Conservation (phyloP, 495 filamentous ascomycete genomes). For the Xylaria grammica region DNA sequence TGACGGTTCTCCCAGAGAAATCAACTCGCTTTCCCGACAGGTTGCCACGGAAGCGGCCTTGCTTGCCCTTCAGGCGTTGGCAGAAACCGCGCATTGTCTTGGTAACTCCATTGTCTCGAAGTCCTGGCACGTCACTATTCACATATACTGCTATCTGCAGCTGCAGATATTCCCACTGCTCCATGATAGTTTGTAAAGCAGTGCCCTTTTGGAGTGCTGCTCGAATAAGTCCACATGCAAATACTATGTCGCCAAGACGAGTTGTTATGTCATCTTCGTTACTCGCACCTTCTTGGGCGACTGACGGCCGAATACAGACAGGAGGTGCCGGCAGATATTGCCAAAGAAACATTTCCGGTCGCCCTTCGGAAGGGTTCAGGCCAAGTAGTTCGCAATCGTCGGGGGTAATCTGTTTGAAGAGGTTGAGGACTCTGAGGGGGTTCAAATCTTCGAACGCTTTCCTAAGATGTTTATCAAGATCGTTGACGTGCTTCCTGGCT, state of each 20-base stretch:
- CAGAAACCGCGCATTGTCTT: constrained; percentile 91
- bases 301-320: constrained; percentile 90
- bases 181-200: constrained; percentile 87
- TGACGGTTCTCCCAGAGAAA: constrained; percentile 96
- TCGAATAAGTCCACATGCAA: constrained; percentile 82
- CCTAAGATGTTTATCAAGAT: constrained; percentile 87
- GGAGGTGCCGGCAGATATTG: constrained; percentile 93
- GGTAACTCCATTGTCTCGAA: constrained; percentile 73
- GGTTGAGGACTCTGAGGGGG: constrained; percentile 82
- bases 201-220: constrained; percentile 80
- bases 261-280: constrained; percentile 97
- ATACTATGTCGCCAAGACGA: constrained; percentile 91
- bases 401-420: constrained; percentile 86
- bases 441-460: constrained; percentile 95
- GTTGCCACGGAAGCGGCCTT: constrained; percentile 96
- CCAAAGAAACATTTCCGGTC: constrained; percentile 98
- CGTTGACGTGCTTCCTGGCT: constrained; percentile 72
- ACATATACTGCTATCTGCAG: constrained; percentile 96
- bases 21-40: constrained; percentile 98
- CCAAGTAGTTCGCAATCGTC: constrained; percentile 90
- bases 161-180: constrained; percentile 97
- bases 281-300: constrained; percentile 85
- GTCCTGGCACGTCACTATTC: constrained; percentile 92
- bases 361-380: constrained; percentile 81
- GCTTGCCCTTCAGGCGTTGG: constrained; percentile 94